Conservation (phyloP, 352 stramenopile species). For the Globisporangium iwayamae region DNA sequence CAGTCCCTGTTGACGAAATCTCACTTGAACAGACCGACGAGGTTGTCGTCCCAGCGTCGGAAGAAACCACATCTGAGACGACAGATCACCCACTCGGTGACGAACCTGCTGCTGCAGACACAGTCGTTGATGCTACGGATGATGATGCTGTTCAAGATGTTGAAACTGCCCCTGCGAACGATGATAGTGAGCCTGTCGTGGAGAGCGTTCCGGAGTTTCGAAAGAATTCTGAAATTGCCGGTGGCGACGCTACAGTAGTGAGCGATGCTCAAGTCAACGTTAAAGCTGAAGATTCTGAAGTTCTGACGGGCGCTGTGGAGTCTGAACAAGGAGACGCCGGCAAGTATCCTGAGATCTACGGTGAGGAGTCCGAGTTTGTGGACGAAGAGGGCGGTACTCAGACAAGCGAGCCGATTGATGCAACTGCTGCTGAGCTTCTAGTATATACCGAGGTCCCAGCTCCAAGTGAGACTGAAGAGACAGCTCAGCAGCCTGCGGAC, state of each 20-base stretch:
- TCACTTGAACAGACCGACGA: background rate
- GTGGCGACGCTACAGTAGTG: background rate
- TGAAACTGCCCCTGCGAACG: background rate
- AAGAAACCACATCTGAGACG: background rate
- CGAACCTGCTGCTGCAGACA: background rate
- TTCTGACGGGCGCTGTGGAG: background rate
- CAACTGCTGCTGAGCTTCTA: background rate
- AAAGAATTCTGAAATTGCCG: background rate
- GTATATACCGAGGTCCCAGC: background rate
- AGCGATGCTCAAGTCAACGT: background rate
- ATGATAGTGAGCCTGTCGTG: background rate
- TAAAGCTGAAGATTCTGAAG: background rate
- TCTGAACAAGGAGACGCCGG: background rate
- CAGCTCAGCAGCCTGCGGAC: background rate
- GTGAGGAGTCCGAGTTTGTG: background rate
- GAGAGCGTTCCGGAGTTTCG: background rate
- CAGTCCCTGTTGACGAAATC: background rate
- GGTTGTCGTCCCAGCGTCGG: background rate
- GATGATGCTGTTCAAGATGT: background rate
- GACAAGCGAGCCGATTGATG: background rate
- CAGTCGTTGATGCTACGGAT: background rate
- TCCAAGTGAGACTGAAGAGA: background rate
- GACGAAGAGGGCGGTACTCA: background rate
- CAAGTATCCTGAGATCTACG: background rate
- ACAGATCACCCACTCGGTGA: background rate